Percentiles rank a stretch among this genome's conserved stretches.
Conservation (phyloP, 345 rosid genomes). For the Arabis hirsuta region DNA sequence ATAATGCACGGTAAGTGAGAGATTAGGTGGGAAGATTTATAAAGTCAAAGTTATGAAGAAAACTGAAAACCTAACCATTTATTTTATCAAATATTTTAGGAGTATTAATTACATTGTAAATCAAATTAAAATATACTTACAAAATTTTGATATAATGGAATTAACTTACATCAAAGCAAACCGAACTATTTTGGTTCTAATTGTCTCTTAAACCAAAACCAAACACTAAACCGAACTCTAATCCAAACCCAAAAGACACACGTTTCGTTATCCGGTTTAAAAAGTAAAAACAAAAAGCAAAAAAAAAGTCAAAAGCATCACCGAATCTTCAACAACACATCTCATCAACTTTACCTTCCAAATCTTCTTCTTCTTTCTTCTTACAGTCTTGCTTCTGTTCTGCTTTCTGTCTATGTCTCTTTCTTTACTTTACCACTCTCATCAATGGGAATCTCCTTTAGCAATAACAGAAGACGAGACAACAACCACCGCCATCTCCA, state of each 20-base stretch:
- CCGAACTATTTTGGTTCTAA: not conserved
- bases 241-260: constrained; percentile 3
- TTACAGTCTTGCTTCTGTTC: constrained; percentile 19
- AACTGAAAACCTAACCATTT: constrained; percentile 34
- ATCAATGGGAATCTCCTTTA: constrained; percentile 74
- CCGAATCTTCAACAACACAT: constrained; percentile 30
- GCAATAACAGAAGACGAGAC: constrained; percentile 70
- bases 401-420: constrained; percentile 34
- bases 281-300: not conserved
- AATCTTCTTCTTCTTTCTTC: constrained; percentile 25
- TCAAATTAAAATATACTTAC: no score
- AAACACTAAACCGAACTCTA: no score
- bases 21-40: constrained; percentile 15
- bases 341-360: constrained; percentile 10
- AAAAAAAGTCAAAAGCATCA: constrained; percentile 28
- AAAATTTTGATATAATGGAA: no score
- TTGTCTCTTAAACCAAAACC: not conserved
- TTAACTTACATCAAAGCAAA: no score
- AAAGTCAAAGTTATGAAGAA: constrained; percentile 30
- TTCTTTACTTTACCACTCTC: constrained; percentile 11
- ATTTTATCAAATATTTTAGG: not conserved
- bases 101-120: not conserved
- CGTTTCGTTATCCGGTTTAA: not conserved
- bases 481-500: constrained; percentile 43
- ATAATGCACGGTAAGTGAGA: constrained; percentile 23